A percentile compares a stretch with the other conserved stretches of the same genome.
Conservation (phyloP, 441 rosid genomes). For the Adansonia gregorii region DNA sequence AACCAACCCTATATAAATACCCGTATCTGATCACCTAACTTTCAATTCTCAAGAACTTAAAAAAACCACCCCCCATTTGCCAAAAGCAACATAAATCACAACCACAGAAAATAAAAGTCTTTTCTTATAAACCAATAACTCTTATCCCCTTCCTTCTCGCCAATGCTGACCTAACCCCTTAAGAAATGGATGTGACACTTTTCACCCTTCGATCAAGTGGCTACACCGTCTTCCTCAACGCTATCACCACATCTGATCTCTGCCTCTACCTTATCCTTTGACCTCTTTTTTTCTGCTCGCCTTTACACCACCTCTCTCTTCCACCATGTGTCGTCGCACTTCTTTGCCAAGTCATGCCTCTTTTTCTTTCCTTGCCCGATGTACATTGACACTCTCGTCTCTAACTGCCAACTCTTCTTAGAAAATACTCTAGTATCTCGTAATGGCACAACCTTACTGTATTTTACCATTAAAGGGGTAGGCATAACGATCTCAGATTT, state of each 20-base stretch:
- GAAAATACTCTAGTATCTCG: conserved; percentile 14
- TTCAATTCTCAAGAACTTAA: background rate
- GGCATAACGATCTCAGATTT: conserved; percentile 37
- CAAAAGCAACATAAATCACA: conserved; percentile 33
- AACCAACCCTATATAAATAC: background rate
- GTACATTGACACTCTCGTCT: conserved; percentile 35
- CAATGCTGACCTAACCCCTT: conserved; percentile 25
- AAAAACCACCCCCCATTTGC: conserved; percentile 16
- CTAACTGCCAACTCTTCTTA: conserved; percentile 28
- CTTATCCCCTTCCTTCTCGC: conserved; percentile 9
- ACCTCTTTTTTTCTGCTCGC: conserved; percentile 34
- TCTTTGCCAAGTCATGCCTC: conserved; percentile 32
- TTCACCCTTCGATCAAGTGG: conserved; percentile 40
- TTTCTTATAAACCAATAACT: background rate
- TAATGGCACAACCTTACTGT: conserved; percentile 21
- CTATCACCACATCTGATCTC: conserved; percentile 39
- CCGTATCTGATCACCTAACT: background rate
- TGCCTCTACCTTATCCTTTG: conserved; percentile 38
- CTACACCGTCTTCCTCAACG: conserved; percentile 45
- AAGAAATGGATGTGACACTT: conserved; percentile 37
- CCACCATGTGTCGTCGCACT: conserved; percentile 38
- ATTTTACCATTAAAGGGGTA: conserved; percentile 34
- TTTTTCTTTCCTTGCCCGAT: conserved; percentile 11
- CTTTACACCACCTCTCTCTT: conserved; percentile 36
- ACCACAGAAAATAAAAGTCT: background rate